Evolutionary conservation across 306 rosid species (phyloP), one percentile per base, ranked within the genome.

Genomic region (Sophora flavescens): DNA sequence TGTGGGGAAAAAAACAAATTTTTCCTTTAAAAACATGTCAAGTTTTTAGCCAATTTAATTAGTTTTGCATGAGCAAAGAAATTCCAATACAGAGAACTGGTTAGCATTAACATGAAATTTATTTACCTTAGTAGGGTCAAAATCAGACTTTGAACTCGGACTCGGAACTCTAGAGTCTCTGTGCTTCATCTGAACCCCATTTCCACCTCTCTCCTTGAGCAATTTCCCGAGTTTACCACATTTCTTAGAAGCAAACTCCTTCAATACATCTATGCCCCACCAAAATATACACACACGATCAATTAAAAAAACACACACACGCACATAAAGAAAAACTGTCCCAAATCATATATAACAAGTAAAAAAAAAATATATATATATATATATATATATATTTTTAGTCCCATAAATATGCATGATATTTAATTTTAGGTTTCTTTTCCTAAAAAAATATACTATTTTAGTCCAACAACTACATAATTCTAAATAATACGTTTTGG

Each of bases 191-290:
- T 81, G 93, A 64, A 59, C 36, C 60, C 89, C 90, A 38, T 78
- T 76, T 2, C 63, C 83, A 35, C 88, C 88, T 57, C 83, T 86
- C 63, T 88, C 96, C 56, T 78, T 87, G 17, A 91, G 81, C 89
- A 90, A 81, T 61, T 85, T 91, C 51, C 91, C 98, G 1, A 91
- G 93, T 62, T 90, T 93, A 52, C 86, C 87, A 68, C 87, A 86
- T 81, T 91, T 91, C 83, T 93, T 93, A 0, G 97, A 92, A 72
- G 97, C 87, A 58, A 93, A 88, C 88, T 93, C 97, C 86, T 93
- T 93, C 90, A 93, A 80, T 22, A 93, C 96, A 85, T 93, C 98
- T 93, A 17, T 64, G 10, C 2, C 56, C 68, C 44, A 39, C 62
- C 63, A 73, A 47, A 59, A n/a, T 3, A 12, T 0, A 47, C 6